Conservation (phyloP, 1,139 yeast species). For the Kodamaea arcana region DNA sequence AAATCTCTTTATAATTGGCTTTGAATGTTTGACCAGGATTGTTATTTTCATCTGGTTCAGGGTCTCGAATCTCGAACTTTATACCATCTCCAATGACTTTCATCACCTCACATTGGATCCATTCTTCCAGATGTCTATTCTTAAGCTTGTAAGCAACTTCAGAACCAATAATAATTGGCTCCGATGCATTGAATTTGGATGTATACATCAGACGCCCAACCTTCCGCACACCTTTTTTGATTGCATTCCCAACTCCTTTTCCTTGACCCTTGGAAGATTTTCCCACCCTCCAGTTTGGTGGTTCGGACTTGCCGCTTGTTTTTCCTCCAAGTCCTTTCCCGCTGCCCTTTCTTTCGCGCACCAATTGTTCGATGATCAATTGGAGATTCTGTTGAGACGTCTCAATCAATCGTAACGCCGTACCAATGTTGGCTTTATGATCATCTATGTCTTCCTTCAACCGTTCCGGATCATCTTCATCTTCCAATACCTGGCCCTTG, state of each 20-base stretch:
- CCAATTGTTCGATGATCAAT: conserved; percentile 25
- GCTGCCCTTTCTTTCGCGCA: conserved; percentile 2
- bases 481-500: conserved; percentile 15
- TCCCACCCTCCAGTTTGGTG: conserved; percentile 1
- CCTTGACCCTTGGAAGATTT: conserved; percentile 5
- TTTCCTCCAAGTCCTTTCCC: conserved; percentile 6
- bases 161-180: conserved; percentile 61
- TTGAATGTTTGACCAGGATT: conserved; percentile 86
- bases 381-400: conserved; percentile 39
- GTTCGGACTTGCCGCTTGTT: conserved; percentile 4
- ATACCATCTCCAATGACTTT: conserved; percentile 73
- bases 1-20: conserved; percentile 75
- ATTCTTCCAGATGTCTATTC: conserved; percentile 70
- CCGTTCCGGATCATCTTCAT: conserved; percentile 17
- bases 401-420: conserved; percentile 46
- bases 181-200: conserved; percentile 54
- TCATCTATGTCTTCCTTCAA: conserved; percentile 40
- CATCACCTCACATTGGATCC: conserved; percentile 95
- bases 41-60: conserved; percentile 93
- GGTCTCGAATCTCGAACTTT: conserved; percentile 85
- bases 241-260: conserved; percentile 6
- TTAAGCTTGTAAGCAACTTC: conserved; percentile 86
- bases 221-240: conserved; percentile 25
- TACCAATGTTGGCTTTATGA: conserved; percentile 56
- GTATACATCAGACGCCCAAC: conserved; percentile 39